Conservation (phyloP, 257 asterid genomes). For the Nyctanthes arbortristis region DNA sequence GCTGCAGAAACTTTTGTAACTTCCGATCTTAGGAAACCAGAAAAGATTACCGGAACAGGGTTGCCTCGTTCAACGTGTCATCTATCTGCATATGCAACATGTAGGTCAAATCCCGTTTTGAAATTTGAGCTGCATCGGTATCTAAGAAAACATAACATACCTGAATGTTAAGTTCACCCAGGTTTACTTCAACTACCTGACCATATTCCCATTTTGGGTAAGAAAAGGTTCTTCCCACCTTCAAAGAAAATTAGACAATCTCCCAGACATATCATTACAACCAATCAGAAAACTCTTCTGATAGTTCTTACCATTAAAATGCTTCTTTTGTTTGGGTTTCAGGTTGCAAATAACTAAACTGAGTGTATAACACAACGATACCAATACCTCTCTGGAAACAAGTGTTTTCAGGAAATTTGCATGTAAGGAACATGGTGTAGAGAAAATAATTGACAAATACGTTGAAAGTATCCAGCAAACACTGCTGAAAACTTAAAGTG, state of each 20-base stretch:
- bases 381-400: neutral
- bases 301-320: too few species aligned
- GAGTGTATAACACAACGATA: neutral
- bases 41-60: constrained; percentile 43
- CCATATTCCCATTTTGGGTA: constrained; percentile 62
- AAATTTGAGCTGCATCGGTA: neutral
- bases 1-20: neutral
- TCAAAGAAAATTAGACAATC: constrained; percentile 15
- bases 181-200: constrained; percentile 69
- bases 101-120: constrained; percentile 16
- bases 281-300: too few species aligned
- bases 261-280: constrained; percentile 12
- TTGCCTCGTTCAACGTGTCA: constrained; percentile 86
- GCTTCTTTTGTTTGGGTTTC: too few species aligned
- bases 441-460: too few species aligned
- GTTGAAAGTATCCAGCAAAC: too few species aligned
- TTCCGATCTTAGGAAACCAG: neutral
- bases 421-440: too few species aligned
- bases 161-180: constrained; percentile 79
- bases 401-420: neutral
- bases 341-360: neutral
- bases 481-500: too few species aligned
- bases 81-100: constrained; percentile 59
- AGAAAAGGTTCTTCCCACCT: constrained; percentile 80
- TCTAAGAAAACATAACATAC: constrained; percentile 30